These are phyloP conservation scores for Amanita brunnescens DNA, from an alignment of 768 basidiomycete species.

Conservation along the genomic window DNA sequence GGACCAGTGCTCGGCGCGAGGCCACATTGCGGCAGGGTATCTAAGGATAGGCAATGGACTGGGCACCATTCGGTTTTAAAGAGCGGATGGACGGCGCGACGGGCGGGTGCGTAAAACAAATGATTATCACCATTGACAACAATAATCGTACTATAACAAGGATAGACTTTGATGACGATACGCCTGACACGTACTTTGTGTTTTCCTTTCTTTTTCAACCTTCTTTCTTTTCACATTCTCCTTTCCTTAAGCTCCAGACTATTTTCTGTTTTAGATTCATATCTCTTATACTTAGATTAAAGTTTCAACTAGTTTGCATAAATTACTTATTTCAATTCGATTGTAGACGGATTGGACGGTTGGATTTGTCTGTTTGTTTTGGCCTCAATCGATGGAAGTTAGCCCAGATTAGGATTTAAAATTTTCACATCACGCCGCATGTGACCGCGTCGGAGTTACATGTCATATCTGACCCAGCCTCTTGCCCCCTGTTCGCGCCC, in stretches of 20 bases:
- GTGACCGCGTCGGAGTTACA: too few relatives aligned
- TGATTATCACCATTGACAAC: not conserved
- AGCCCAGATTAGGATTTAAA: too few relatives aligned
- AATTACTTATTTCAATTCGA: not conserved
- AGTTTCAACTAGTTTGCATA: not conserved
- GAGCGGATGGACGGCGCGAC: not conserved
- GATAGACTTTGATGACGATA: slow-evolving; percentile 4
- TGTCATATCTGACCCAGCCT: too few relatives aligned
- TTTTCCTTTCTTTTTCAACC: not conserved
- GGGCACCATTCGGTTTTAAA: not conserved
- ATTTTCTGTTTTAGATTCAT: not conserved
- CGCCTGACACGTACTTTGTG: not conserved
- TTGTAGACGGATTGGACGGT: not conserved
- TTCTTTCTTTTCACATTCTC: not conserved
- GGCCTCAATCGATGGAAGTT: too few relatives aligned
- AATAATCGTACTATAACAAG: not conserved
- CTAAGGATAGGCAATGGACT: not conserved
- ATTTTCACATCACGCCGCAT: too few relatives aligned
- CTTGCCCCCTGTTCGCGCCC: too few relatives aligned
- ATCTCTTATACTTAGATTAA: not conserved
- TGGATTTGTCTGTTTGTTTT: too few relatives aligned
- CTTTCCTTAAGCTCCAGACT: not conserved
- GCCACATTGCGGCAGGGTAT: too few relatives aligned
- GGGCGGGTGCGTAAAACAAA: not conserved
- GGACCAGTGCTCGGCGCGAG: not conserved